Percentiles rank a stretch among this genome's conserved stretches.
Conservation (phyloP, 164 flowering plant species). For the Litsea cubeba region DNA sequence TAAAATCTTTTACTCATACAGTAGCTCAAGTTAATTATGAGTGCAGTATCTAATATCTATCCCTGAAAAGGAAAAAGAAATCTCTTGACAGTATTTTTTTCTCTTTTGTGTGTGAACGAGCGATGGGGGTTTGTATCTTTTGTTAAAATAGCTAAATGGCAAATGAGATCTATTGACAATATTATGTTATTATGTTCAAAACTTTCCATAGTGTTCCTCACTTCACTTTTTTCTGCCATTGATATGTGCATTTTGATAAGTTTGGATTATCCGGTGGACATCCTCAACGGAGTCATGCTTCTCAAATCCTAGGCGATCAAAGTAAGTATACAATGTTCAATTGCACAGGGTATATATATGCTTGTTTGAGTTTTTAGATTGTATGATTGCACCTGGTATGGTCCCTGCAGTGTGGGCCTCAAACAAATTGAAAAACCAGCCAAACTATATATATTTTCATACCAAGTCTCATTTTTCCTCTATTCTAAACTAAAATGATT, state of each 20-base stretch:
- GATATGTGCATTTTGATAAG: conserved; percentile 25
- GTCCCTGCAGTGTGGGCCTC: neutral
- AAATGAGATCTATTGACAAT: too few relatives aligned
- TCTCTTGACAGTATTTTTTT: too few relatives aligned
- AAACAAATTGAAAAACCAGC: neutral
- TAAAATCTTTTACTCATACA: too few relatives aligned
- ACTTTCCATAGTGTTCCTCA: too few relatives aligned
- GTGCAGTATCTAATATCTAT: too few relatives aligned
- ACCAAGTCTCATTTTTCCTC: neutral
- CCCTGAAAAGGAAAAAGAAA: too few relatives aligned
- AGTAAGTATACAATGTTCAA: conserved; percentile 39
- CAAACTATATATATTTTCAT: neutral
- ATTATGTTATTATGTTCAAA: neutral
- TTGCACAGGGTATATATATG: neutral
- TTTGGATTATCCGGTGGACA: conserved; percentile 63
- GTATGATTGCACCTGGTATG: neutral
- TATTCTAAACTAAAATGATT: neutral
- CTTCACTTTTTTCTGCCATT: neutral
- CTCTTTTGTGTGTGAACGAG: too few relatives aligned
- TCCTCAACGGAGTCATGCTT: conserved; percentile 59
- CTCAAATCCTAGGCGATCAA: conserved; percentile 74
- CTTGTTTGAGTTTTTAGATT: neutral
- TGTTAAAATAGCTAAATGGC: too few relatives aligned
- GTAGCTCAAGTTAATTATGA: too few relatives aligned
- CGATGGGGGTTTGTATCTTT: too few relatives aligned